Percentiles rank a stretch among this genome's conserved stretches.
Evolutionary conservation across 1,139 yeast genomes (phyloP).

Genomic region (Starmera stellimalicola): DNA sequence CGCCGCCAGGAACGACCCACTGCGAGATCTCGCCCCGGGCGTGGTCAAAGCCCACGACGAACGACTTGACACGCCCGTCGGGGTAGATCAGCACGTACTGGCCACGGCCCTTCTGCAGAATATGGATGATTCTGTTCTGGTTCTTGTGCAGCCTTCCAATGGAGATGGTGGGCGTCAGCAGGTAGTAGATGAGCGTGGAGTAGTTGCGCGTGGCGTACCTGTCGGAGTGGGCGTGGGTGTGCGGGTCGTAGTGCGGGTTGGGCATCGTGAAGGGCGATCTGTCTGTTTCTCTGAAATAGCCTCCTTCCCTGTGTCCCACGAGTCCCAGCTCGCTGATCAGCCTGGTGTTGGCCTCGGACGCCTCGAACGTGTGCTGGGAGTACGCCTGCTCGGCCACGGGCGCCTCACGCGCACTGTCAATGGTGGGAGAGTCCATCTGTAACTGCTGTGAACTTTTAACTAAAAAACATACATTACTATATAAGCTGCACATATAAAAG

Average conservation of each 20-base stretch:
- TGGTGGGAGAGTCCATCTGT: slow-evolving; percentile 6
- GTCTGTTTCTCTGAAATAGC: slow-evolving; percentile 41
- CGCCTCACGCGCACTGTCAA: slow-evolving; percentile 5
- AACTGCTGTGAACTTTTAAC: slow-evolving; percentile 1
- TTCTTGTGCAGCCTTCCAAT: slow-evolving; percentile 37
- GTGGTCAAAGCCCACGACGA: slow-evolving; percentile 37
- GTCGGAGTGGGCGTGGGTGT: slow-evolving; percentile 1
- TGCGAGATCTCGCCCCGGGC: slow-evolving; percentile 35
- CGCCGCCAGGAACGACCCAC: slow-evolving; percentile 49
- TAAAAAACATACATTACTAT: neutral
- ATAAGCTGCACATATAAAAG: too few relatives aligned
- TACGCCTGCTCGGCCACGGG: slow-evolving; percentile 8
- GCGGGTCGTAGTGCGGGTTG: slow-evolving; percentile 22
- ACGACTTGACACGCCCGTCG: slow-evolving; percentile 32
- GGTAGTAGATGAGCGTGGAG: slow-evolving; percentile 37
- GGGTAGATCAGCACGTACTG: slow-evolving; percentile 39
- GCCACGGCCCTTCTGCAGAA: slow-evolving; percentile 39
- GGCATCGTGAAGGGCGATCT: slow-evolving; percentile 31
- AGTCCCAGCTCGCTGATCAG: slow-evolving; percentile 24
- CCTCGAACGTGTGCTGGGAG: slow-evolving; percentile 6
- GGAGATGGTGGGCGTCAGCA: slow-evolving; percentile 36
- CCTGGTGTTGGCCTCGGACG: slow-evolving; percentile 13
- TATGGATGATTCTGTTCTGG: slow-evolving; percentile 38
- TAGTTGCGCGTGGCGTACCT: slow-evolving; percentile 21
- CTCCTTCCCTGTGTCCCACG: slow-evolving; percentile 37